Evolutionary conservation across 805 yeast species (phyloP), one percentile per base, ranked within the genome.

Genomic region (Teunomyces panamensis): DNA sequence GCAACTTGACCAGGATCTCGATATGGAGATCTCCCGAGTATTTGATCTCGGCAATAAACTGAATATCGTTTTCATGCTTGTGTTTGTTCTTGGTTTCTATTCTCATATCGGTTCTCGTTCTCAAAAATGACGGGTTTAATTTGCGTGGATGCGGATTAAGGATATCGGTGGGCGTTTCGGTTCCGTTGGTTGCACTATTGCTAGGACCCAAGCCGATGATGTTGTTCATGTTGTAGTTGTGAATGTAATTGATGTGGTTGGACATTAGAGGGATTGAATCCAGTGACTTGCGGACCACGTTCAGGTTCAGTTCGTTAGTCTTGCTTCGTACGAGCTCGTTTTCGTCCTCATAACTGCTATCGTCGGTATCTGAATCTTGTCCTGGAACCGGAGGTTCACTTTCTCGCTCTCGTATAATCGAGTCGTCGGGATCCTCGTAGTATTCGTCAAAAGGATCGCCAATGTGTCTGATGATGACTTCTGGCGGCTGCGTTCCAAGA

Each of bases 391-490:
- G 16, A 4, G 24, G 17, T 3, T 29, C 54, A 5, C 29, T 33
- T 20, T 37, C 48, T 11, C 37, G 28, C 13, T 30, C 32, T 3
- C 30, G 14, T 7, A 13, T 45, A 34, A 35, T 17, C 2, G 68
- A 74, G 2, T 45, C 49, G 5, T 69, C 67, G 9, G 69, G 66
- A 4, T 75, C 79, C 24, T 75, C 75, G 58, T 90, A 91, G 58
- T 94, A 91, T 55, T 90, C 97, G 1, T 83, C 81, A 54, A 90
- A 87, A 1, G 99, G 99, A 54, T 87, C 87, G 14, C 89, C 83
- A 34, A 94, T 85, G 58, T 92, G 94, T 55, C 89, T 74, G 17
- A 94, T 81, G 2, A 82, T 81, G 24, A 94, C 67, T 42, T 81
- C 83, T 6, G 99, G 99, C 1, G 96, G 81, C 4, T 67, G 69